phyloP scores from a whole-genome alignment of 305 asterid genomes.

The Fraxinus latifolia region DNA sequence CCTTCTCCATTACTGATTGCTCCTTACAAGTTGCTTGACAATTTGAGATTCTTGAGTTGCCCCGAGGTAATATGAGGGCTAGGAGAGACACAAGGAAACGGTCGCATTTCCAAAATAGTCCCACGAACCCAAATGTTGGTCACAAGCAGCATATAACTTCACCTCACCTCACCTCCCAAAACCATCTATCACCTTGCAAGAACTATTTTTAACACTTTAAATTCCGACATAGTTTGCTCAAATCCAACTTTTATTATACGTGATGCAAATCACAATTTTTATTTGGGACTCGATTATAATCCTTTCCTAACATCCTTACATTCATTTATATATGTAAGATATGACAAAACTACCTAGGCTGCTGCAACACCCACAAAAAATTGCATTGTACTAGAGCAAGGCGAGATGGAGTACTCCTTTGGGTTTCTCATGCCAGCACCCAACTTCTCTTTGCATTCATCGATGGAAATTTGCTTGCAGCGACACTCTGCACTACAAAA shows the following conservation, averaged over 20 bases:
- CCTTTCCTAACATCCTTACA: slow-evolving; percentile 19
- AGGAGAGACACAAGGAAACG: not conserved
- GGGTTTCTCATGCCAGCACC: slow-evolving; percentile 38
- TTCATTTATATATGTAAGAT: slow-evolving; percentile 24
- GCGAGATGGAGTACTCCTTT: slow-evolving; percentile 47
- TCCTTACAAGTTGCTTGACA: not conserved
- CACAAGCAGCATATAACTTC: not conserved
- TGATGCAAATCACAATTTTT: not conserved
- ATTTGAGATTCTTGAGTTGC: not conserved
- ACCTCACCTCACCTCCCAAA: not conserved
- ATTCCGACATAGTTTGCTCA: not conserved
- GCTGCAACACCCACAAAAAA: slow-evolving; percentile 56
- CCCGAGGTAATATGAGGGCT: not conserved
- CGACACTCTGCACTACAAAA: slow-evolving; percentile 60
- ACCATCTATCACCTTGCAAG: not conserved
- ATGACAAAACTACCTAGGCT: slow-evolving; percentile 31
- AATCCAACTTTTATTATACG: not conserved
- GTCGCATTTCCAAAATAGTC: not conserved
- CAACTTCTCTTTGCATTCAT: slow-evolving; percentile 45
- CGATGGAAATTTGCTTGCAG: slow-evolving; percentile 41
- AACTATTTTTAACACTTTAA: not conserved
- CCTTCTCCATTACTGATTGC: not conserved
- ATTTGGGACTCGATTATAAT: not conserved
- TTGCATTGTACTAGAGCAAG: slow-evolving; percentile 52
- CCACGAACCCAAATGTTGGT: not conserved